Conservation (phyloP, 2,329 filamentous ascomycete species). For the Alternaria sp. region DNA sequence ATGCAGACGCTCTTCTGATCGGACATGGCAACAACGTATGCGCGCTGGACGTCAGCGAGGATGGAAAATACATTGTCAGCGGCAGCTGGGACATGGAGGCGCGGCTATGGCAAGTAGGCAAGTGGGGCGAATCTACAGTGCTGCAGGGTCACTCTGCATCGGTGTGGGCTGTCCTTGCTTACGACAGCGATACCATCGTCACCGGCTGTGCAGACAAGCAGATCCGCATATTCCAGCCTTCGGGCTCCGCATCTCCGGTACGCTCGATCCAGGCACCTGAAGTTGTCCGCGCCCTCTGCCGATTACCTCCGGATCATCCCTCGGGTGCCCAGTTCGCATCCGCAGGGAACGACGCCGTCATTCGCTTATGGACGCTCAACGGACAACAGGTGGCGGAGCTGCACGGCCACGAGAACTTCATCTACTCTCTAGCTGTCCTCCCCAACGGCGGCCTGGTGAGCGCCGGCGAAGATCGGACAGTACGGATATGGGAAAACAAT, state of each 20-base stretch:
- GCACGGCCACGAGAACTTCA: conserved; percentile 91
- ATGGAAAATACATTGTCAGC: conserved; percentile 80
- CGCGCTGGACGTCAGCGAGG: conserved; percentile 78
- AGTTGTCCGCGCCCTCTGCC: conserved; percentile 88
- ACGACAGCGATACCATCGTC: conserved; percentile 80
- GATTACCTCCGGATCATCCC: conserved; percentile 76
- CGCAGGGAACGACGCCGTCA: conserved; percentile 89
- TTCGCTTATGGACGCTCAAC: conserved; percentile 85
- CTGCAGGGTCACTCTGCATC: conserved; percentile 80
- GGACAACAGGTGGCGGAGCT: conserved; percentile 81
- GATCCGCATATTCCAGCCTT: conserved; percentile 80
- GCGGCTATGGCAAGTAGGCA: conserved; percentile 83
- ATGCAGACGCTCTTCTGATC: conserved; percentile 84
- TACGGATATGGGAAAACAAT: conserved; percentile 83
- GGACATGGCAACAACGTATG: conserved; percentile 92
- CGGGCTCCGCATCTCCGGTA: conserved; percentile 70
- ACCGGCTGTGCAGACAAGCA: conserved; percentile 86
- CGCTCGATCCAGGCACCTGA: conserved; percentile 74
- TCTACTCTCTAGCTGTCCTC: conserved; percentile 82
- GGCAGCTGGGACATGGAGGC: conserved; percentile 94
- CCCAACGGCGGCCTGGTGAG: conserved; percentile 90
- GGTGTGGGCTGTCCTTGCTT: conserved; percentile 91
- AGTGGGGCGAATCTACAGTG: conserved; percentile 79
- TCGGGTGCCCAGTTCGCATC: conserved; percentile 93
- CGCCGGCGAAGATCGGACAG: conserved; percentile 91